Percentiles rank a stretch among this genome's conserved stretches.
These are phyloP conservation scores for Eugenia klotzschiana DNA, from an alignment of 441 rosid species.

Conservation along the genomic window DNA sequence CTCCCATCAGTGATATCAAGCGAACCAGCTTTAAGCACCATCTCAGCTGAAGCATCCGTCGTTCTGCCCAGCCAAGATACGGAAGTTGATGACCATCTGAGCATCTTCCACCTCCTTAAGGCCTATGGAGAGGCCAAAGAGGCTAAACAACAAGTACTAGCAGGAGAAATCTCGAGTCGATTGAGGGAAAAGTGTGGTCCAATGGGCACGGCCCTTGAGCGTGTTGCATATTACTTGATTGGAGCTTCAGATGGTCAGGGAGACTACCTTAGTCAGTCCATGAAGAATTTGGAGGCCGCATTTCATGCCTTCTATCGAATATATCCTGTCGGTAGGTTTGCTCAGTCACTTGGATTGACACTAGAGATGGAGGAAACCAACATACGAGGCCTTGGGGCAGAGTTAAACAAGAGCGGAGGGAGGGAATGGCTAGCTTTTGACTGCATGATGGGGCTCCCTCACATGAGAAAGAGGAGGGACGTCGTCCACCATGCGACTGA, in stretches of 20 bases:
- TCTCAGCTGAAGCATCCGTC: background rate
- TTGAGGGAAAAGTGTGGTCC: conserved; percentile 15
- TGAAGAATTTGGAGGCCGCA: conserved; percentile 15
- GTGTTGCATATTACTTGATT: conserved; percentile 16
- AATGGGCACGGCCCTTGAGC: conserved; percentile 10
- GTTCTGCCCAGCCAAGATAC: conserved; percentile 8
- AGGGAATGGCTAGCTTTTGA: conserved; percentile 27
- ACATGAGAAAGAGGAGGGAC: background rate
- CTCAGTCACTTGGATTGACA: conserved; percentile 15
- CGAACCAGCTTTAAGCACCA: background rate
- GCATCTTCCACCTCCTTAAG: conserved; percentile 15
- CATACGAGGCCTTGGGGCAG: conserved; percentile 9
- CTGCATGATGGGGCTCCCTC: conserved; percentile 22
- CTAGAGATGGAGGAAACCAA: conserved; percentile 15
- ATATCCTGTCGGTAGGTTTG: conserved; percentile 24
- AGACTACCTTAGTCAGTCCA: conserved; percentile 11
- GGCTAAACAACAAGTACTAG: conserved; percentile 12
- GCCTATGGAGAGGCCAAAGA: conserved; percentile 31
- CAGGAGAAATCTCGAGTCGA: conserved; percentile 5
- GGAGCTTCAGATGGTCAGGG: conserved; percentile 10
- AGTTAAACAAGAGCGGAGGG: conserved; percentile 2
- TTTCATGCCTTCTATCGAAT: conserved; percentile 24
- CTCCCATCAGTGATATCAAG: background rate
- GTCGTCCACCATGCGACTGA: background rate
- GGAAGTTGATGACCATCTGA: conserved; percentile 13